Base-by-base conservation (phyloP, 1,284 basidiomycete species). In the Heterobasidion irregulare region DNA sequence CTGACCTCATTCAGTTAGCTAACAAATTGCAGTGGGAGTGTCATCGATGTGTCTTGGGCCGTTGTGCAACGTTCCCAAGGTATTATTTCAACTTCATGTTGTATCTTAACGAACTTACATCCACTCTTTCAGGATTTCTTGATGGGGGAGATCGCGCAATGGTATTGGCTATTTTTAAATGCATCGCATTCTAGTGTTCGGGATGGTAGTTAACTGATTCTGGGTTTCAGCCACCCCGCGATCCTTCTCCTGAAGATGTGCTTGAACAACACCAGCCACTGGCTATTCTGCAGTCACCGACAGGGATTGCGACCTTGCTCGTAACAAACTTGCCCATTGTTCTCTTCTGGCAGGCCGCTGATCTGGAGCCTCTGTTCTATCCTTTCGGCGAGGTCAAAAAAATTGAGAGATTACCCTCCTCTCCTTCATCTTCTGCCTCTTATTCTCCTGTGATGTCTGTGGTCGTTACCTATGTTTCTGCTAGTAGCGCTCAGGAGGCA, bases 11-110 rank as follows among this genome's bases (percentile, higher is more conserved):
- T 19, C 32, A 50, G 44, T 54, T 26, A 15, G 26, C 52, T 53
- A 52, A 54, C 32, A 13, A 18, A 43, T 51, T 50, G 19, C 54
- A 89, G 86, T 62, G 84, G 83, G 6, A 83, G 86, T 62, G 72
- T 75, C 19, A 78, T 89, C 47, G 87, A 89, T 64, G 78, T 89
- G 53, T 89, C 87, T 2, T 89, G 86, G 86, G 87, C 86, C 16
- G 87, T 90, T 34, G 87, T 89, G 44, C 87, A 89, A 62, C 84
- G 86, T 50, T 89, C 86, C 56, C 82, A 86, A 75, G 86, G 86
- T 84, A 6, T 52, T 19, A 58, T 57, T 16, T 47, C 6, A 16
- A 19, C 32, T 49, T 15, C 34, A 50, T 53, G 18, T 26, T 16
- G n/a, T 32, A n/a, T 26, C 47, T 8, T 16, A 9, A 46, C 26